Base-by-base conservation (phyloP, 495 filamentous ascomycete species). In the Zalerion maritima region DNA sequence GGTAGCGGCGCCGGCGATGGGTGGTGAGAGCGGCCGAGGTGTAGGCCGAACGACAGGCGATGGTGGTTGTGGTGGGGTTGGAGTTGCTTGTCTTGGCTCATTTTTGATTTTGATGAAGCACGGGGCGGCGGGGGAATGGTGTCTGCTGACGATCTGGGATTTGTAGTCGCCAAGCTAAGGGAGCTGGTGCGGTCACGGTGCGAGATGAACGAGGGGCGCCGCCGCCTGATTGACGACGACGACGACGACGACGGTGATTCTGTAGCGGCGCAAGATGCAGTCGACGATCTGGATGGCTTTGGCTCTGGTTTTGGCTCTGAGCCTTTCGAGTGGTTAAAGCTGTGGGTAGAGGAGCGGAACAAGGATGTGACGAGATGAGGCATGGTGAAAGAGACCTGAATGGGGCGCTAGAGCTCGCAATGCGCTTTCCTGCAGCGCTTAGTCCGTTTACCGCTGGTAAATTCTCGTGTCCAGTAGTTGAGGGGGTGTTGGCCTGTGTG, bases 311-410 rank as follows among this genome's bases (percentile, higher is more conserved):
- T 50, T 45, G 36, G 54, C 6, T 15, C 4, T 9, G 34, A 19
- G 11, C 41, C 43, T 23, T 28, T 29, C 3, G 29, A 18, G 13
- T 34, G 28, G 21, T 43, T 55, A 29, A 52, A 38, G 20, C 34
- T 43, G 10, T 35, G 49, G 21, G 54, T 43, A 16, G 61, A 57
- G 15, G 51, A 48, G 33, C 58, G 44, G 37, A 70, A 59, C 36
- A 68, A 65, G 32, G 58, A 50, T 22, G 52, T 47, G 34, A 69
- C 61, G 18, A 55, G 53, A 41, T 67, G 61, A 23, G 64, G 64
- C 62, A 66, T 68, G 15, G 47, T 57, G 47, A 11, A 21, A 27
- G 30, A 14, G n/a, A n/a, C n/a, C n/a, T n/a, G n/a, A n/a, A n/a
- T n/a, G n/a, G n/a, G n/a, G n/a, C n/a, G n/a, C n/a, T n/a, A n/a